A percentile compares a stretch with the other conserved stretches of the same genome.
Evolutionary conservation across 2,329 filamentous ascomycete genomes (phyloP).

Genomic region (Penicillium sp.): DNA sequence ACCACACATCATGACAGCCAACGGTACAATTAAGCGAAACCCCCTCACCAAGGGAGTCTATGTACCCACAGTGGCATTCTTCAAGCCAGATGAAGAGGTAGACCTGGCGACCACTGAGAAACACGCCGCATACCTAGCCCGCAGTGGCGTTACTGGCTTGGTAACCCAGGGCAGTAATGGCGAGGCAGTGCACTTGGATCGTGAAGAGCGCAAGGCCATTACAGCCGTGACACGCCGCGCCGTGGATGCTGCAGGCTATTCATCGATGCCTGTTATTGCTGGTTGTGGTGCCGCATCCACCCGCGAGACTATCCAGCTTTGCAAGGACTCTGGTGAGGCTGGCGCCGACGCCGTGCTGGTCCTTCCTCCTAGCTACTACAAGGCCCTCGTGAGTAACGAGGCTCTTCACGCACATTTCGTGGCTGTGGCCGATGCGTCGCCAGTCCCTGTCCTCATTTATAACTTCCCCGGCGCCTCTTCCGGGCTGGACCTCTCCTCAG

Average conservation of each 20-base stretch:
- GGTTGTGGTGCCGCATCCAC: conserved; percentile 74
- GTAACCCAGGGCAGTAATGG: conserved; percentile 80
- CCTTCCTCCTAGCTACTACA: conserved; percentile 75
- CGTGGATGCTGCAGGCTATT: conserved; percentile 65
- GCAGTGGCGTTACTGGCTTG: conserved; percentile 70
- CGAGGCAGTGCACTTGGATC: conserved; percentile 76
- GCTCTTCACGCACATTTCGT: conserved; percentile 65
- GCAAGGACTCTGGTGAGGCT: conserved; percentile 65
- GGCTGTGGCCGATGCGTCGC: conserved; percentile 60
- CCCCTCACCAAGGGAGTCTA: conserved; percentile 58
- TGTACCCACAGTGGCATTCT: conserved; percentile 74
- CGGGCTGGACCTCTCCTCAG: conserved; percentile 67
- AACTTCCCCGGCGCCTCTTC: conserved; percentile 70
- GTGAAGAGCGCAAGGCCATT: conserved; percentile 67
- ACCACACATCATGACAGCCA: conserved; percentile 22
- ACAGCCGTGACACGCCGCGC: conserved; percentile 69
- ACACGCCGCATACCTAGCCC: conserved; percentile 67
- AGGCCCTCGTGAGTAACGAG: conserved; percentile 62
- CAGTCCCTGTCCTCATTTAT: conserved; percentile 68
- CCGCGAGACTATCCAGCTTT: conserved; percentile 69
- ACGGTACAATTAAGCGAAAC: conserved; percentile 22
- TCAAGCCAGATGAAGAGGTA: conserved; percentile 65
- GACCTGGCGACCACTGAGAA: conserved; percentile 62
- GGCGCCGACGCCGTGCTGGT: conserved; percentile 76
- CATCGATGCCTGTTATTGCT: conserved; percentile 69